Evolutionary conservation across 805 yeast genomes (phyloP).

Genomic region (Wickerhamomyces tratensis): DNA sequence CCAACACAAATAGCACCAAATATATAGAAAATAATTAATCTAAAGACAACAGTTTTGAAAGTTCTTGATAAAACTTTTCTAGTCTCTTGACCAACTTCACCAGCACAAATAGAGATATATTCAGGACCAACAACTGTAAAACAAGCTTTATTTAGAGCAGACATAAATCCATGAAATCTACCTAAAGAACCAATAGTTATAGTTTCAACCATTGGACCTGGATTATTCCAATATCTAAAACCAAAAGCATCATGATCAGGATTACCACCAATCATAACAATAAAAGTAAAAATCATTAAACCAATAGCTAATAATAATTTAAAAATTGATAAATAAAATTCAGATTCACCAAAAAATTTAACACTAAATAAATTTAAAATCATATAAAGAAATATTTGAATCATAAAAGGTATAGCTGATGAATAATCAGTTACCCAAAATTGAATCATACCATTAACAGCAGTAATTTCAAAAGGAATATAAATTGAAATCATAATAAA

Average conservation of each 20-base stretch:
- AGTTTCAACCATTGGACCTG: constrained; percentile 47
- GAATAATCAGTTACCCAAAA: constrained; percentile 73
- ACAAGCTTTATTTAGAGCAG: constrained; percentile 59
- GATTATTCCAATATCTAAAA: constrained; percentile 41
- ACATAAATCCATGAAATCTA: constrained; percentile 60
- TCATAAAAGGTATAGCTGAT: constrained; percentile 57
- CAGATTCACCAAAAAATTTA: constrained; percentile 68
- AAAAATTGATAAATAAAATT: constrained; percentile 65
- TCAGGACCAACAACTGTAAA: constrained; percentile 83
- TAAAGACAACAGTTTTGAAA: constrained; percentile 58
- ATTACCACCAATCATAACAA: constrained; percentile 83
- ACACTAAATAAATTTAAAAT: constrained; percentile 64
- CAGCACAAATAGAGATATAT: constrained; percentile 72
- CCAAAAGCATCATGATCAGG: constrained; percentile 59
- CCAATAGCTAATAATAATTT: constrained; percentile 67
- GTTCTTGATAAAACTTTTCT: constrained; percentile 65
- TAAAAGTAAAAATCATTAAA: constrained; percentile 59
- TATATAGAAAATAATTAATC: constrained; percentile 53
- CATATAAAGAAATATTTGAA: constrained; percentile 58
- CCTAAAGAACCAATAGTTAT: constrained; percentile 48
- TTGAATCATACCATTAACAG: constrained; percentile 51
- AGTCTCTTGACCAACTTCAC: constrained; percentile 69
- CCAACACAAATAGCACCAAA: constrained; percentile 66
- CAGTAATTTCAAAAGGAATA: constrained; percentile 59
- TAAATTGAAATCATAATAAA: constrained; percentile 45